phyloP scores from a whole-genome alignment of 768 basidiomycete species.

The Paxillus ammoniavirescens region DNA sequence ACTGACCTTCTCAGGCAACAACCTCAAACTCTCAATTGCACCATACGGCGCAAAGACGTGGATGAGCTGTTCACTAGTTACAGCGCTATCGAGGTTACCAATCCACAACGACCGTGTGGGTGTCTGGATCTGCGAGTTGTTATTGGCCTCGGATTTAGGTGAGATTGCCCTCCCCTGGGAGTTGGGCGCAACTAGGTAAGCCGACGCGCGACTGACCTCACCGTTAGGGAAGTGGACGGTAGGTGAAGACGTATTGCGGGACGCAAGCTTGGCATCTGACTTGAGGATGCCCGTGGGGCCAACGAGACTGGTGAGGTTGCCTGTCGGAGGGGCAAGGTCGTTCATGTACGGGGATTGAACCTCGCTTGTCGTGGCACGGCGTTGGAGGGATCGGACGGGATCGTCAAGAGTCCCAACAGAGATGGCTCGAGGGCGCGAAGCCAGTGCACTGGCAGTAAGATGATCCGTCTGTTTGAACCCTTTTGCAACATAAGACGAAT shows the following conservation, averaged over 20 bases:
- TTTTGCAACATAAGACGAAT: slow-evolving; percentile 63
- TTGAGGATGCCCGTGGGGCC: slow-evolving; percentile 52
- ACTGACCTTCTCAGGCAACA: slow-evolving; percentile 93
- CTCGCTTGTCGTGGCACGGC: slow-evolving; percentile 59
- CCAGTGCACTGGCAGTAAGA: slow-evolving; percentile 45
- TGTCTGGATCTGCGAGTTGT: slow-evolving; percentile 77
- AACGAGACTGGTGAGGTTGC: slow-evolving; percentile 25
- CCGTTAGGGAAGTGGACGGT: slow-evolving; percentile 72
- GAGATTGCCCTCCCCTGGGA: slow-evolving; percentile 76
- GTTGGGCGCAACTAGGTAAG: slow-evolving; percentile 68
- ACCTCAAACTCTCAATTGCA: slow-evolving; percentile 90
- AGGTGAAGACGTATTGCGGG: slow-evolving; percentile 42
- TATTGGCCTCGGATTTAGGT: slow-evolving; percentile 69
- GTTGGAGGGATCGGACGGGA: slow-evolving; percentile 66
- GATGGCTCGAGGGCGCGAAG: slow-evolving; percentile 71
- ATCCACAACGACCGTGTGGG: slow-evolving; percentile 98
- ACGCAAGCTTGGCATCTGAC: slow-evolving; percentile 48
- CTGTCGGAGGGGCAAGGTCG: slow-evolving; percentile 45
- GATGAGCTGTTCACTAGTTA: slow-evolving; percentile 92
- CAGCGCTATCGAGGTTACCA: slow-evolving; percentile 93
- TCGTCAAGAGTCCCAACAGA: slow-evolving; percentile 89
- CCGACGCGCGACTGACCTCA: slow-evolving; percentile 56
- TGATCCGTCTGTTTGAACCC: slow-evolving; percentile 76
- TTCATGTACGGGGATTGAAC: slow-evolving; percentile 54
- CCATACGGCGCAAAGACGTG: slow-evolving; percentile 96